phyloP scores from a whole-genome alignment of 495 filamentous ascomycete genomes.

The Aspergillus haitiensis region DNA sequence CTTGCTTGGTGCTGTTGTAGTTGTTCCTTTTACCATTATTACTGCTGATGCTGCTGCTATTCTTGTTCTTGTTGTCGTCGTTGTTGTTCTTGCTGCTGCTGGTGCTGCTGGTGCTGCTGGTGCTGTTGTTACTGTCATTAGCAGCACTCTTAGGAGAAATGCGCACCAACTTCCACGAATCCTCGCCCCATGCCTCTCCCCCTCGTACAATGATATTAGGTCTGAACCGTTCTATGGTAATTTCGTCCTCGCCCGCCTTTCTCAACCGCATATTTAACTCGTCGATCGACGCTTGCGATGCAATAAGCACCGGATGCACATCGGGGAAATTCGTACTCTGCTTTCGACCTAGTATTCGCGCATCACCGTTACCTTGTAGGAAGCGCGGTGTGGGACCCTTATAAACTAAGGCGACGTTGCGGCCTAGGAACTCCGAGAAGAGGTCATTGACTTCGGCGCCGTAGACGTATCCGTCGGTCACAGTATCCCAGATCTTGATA shows the following conservation, averaged over 20 bases:
- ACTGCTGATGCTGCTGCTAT: not conserved
- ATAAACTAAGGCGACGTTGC: slow-evolving; percentile 39
- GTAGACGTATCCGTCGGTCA: slow-evolving; percentile 46
- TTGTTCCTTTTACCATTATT: not conserved
- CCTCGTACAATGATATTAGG: slow-evolving; percentile 79
- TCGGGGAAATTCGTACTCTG: slow-evolving; percentile 45
- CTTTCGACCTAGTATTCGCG: slow-evolving; percentile 36
- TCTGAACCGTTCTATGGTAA: slow-evolving; percentile 65
- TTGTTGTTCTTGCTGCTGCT: not conserved
- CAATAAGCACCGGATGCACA: slow-evolving; percentile 49
- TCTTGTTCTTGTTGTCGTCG: not conserved
- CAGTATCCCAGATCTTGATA: slow-evolving; percentile 44
- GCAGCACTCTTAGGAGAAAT: slow-evolving; percentile 40
- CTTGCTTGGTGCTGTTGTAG: not conserved
- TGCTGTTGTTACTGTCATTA: slow-evolving; percentile 6
- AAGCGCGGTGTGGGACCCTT: slow-evolving; percentile 47
- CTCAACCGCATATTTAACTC: slow-evolving; percentile 39
- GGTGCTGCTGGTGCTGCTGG: no score
- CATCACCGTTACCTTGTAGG: slow-evolving; percentile 41
- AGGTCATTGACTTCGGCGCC: slow-evolving; percentile 31
- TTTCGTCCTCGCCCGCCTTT: slow-evolving; percentile 27
- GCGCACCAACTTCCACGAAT: slow-evolving; percentile 74
- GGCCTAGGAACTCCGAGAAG: slow-evolving; percentile 38
- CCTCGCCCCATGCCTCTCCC: slow-evolving; percentile 66
- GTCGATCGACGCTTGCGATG: slow-evolving; percentile 50